These are phyloP conservation scores for Schoenoplectus tabernaemontani DNA, from an alignment of 202 grass and related monocot genomes.

Conservation along the genomic window DNA sequence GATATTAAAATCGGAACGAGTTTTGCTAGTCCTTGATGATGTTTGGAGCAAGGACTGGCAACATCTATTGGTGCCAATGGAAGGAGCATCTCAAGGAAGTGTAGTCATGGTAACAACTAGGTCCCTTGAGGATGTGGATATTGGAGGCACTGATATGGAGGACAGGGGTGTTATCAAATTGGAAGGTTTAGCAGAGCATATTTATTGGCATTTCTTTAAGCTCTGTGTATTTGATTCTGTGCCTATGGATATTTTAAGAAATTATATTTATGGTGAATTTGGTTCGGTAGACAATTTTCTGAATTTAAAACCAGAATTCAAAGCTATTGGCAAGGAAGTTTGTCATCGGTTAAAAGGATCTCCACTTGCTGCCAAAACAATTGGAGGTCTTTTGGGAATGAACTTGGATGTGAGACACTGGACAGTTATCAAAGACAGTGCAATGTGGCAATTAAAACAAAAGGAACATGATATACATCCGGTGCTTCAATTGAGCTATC, in stretches of 20 bases:
- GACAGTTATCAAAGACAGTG: slow-evolving; percentile 5
- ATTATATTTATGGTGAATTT: too few relatives aligned
- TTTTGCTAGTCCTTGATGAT: slow-evolving; percentile 48
- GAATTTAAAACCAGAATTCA: slow-evolving; percentile 7
- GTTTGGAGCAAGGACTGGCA: slow-evolving; percentile 53
- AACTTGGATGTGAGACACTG: background rate
- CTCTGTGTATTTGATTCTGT: background rate
- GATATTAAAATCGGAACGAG: slow-evolving; percentile 2
- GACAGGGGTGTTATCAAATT: background rate
- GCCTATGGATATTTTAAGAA: too few relatives aligned
- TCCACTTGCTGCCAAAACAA: slow-evolving; percentile 33
- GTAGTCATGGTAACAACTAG: slow-evolving; percentile 39
- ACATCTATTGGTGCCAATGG: slow-evolving; percentile 32
- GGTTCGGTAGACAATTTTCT: too few relatives aligned
- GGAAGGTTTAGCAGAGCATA: background rate
- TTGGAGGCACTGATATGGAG: background rate
- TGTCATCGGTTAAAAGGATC: slow-evolving; percentile 10
- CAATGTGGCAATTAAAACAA: slow-evolving; percentile 8
- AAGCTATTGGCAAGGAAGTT: slow-evolving; percentile 20
- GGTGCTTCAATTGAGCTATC: slow-evolving; percentile 27
- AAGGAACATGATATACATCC: background rate
- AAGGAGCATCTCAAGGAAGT: slow-evolving; percentile 20
- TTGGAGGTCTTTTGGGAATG: slow-evolving; percentile 17
- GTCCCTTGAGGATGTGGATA: background rate
- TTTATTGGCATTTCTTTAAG: slow-evolving; percentile 22